Evolutionary conservation across 2,329 filamentous ascomycete species (phyloP), one percentile per base, ranked within the genome.

Genomic region (Colletotrichum tropicicola): DNA sequence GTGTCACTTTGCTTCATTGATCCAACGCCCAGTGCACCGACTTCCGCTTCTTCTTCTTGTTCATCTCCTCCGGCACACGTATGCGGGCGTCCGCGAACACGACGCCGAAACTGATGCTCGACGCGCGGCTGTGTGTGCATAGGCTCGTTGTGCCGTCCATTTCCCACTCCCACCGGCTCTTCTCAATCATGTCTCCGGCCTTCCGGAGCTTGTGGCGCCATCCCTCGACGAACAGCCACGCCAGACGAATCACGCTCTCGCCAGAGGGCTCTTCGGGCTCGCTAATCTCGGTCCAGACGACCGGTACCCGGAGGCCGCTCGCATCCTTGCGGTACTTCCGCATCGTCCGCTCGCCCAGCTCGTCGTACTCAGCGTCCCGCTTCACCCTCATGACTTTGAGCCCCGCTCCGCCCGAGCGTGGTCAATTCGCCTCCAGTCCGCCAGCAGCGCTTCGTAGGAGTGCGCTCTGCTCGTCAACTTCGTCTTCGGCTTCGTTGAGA

Each of bases 141-240:
- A 43, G 39, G 17, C 69, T 70, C 6, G 73, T 70, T 17, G 73
- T 25, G 30, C 69, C 62, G 48, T 44, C 62, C n/a, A 65, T 53
- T 37, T 65, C 65, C 72, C 73, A 75, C 61, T 75, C 73, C 73
- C 74, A 74, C 21, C 77, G 68, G 8, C 71, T 68, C 69, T 67
- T 68, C 70, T 80, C 77, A 1, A 80, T 69, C 8, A 74, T 49
- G 47, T 78, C 74, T 3, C 74, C 72, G 4, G 73, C 72, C 43
- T 68, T 72, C 5, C 70, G 68, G 25, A 80, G 61, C 53, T 73
- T 70, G 37, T 72, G 72, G 19, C 77, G 71, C 78, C 78, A 80
- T 2, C 78, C 78, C 58, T 79, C 72, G 3, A 74, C 74, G 58
- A 73, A 79, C 37, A 78, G 60, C 77, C 78, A 80, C 3, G 78